Evolutionary conservation across 2,329 filamentous ascomycete species (phyloP).

Genomic region (Diaporthe citrichinensis): DNA sequence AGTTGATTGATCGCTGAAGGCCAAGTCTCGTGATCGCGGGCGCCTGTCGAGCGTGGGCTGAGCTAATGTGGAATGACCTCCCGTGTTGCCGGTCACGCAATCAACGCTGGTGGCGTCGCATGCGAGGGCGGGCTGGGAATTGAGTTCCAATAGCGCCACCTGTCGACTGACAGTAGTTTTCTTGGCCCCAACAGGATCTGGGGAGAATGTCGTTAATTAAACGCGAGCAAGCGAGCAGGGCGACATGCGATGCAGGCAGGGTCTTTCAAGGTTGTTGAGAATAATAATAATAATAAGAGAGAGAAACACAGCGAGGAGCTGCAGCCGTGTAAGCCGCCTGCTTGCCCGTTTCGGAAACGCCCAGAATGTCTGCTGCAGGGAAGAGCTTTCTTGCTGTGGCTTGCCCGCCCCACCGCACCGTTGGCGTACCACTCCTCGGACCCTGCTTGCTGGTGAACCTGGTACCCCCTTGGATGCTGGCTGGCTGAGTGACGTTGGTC

Average conservation of each 20-base stretch:
- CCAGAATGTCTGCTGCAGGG: not conserved
- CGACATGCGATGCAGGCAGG: constrained; percentile 14
- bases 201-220: not conserved
- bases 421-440: not conserved
- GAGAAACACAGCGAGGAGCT: not conserved
- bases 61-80: constrained; percentile 19
- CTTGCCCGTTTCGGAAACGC: constrained; percentile 15
- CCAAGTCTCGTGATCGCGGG: constrained; percentile 5
- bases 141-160: constrained; percentile 28
- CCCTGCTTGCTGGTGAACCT: constrained; percentile 3
- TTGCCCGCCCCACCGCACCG: constrained; percentile 2
- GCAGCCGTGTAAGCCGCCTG: constrained; percentile 24
- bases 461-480: not conserved
- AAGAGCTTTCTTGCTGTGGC: constrained; percentile 27
- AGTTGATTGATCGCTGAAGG: not conserved
- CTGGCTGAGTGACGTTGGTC: constrained; percentile 11
- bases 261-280: constrained; percentile 15
- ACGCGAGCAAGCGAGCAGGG: not conserved
- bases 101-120: constrained; percentile 7
- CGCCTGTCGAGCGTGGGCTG: constrained; percentile 9
- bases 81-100: constrained; percentile 10
- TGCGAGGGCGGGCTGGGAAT: constrained; percentile 22
- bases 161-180: not conserved
- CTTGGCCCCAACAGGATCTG: constrained; percentile 25
- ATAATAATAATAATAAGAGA: not conserved